Evolutionary conservation across 208 protist genomes (phyloP), one percentile per base, ranked within the genome.

Genomic region (Acanthamoeba castellanii): DNA sequence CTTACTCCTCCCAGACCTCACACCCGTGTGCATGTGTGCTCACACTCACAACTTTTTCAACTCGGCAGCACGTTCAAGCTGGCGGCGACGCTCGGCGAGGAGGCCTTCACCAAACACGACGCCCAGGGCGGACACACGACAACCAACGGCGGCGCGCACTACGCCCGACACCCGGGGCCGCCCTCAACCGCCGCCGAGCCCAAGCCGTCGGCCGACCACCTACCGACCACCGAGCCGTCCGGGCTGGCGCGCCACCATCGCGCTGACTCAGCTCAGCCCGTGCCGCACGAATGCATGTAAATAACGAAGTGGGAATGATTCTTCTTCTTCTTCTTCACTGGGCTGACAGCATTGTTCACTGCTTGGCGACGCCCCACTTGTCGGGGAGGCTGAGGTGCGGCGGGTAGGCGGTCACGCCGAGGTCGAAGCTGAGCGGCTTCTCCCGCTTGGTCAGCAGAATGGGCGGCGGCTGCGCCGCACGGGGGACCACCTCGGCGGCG

Each of bases 391-490:
- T 82, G 27, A 82, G 42, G 37, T 82, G 74, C 14, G 74, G 74
- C 32, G 74, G 74, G 37, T 82, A 82, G 74, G 74, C 74, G 6
- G 74, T 82, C 27, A 82, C 3, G 8, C 34, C 74, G 37, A 82
- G 18, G 74, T 82, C 74, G 74, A 82, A 82, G 20, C 37, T n/a
- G 34, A 82, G 74, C 74, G 74, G 74, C 74, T 82, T 82, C 32
- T 42, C 74, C 34, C 74, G 32, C 42, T 52, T 82, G 18, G 74
- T 82, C 37, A 82, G 32, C 37, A 55, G 18, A n/a, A 82, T 82
- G 6, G 64, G n/a, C 37, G 34, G 61, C 16, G 4, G 3, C 74
- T 82, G 74, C 3, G 27, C 5, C 8, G n/a, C 11, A 34, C 14
- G 11, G 8, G 74, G 74, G 6, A 82, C 34, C 74, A 82, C 74